phyloP scores from a whole-genome alignment of 495 filamentous ascomycete species.

The Neurospora discreta region DNA sequence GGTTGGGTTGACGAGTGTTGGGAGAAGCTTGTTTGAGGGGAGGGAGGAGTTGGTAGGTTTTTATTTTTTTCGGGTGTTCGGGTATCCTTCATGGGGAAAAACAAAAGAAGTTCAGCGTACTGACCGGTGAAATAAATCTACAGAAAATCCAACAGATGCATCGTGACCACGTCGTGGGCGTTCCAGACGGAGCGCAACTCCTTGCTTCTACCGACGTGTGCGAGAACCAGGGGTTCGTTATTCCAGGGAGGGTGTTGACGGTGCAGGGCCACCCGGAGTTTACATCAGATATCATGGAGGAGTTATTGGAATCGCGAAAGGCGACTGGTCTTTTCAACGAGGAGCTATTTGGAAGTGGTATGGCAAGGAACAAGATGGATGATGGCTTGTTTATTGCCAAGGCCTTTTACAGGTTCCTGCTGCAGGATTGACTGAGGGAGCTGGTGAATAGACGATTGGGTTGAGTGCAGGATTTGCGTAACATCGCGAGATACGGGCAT shows the following conservation, averaged over 20 bases:
- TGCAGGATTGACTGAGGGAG: constrained; percentile 28
- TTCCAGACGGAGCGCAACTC: constrained; percentile 48
- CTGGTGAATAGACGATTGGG: background rate
- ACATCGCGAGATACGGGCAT: background rate
- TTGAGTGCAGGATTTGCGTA: background rate
- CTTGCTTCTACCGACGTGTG: constrained; percentile 60
- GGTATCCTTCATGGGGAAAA: background rate
- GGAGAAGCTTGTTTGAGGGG: constrained; percentile 57
- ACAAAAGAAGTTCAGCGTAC: background rate
- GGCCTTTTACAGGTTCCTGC: constrained; percentile 65
- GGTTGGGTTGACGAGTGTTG: constrained; percentile 56
- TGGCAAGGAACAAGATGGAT: constrained; percentile 47
- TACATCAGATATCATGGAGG: constrained; percentile 57
- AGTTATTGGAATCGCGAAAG: constrained; percentile 53
- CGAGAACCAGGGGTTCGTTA: constrained; percentile 71
- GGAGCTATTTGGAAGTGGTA: constrained; percentile 51
- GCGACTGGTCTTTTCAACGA: constrained; percentile 54
- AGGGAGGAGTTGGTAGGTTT: constrained; percentile 52
- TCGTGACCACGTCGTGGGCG: constrained; percentile 59
- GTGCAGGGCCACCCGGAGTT: constrained; percentile 94
- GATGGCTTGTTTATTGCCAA: constrained; percentile 62
- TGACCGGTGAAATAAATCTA: background rate
- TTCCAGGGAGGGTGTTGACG: constrained; percentile 52
- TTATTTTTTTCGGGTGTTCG: background rate
- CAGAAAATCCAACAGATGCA: constrained; percentile 78